Conservation (phyloP, 2,329 filamentous ascomycete species). For the Sporothrix brasiliensis region DNA sequence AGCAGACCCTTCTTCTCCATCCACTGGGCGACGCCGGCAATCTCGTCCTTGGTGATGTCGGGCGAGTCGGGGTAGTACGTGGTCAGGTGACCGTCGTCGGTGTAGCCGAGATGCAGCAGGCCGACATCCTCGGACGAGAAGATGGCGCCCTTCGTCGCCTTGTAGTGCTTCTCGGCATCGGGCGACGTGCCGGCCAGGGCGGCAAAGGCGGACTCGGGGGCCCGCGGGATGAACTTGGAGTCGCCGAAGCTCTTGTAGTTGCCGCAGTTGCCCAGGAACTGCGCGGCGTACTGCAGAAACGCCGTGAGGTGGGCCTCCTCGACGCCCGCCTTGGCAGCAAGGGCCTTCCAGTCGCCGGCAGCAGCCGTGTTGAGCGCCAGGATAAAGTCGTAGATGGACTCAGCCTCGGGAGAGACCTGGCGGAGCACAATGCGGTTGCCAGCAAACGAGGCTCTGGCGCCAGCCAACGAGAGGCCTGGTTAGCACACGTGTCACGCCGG, state of each 20-base stretch:
- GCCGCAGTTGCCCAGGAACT: conserved; percentile 78
- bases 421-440: conserved; percentile 78
- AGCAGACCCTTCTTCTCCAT: conserved; percentile 70
- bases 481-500: conserved; percentile 5
- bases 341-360: conserved; percentile 69
- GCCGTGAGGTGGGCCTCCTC: conserved; percentile 64
- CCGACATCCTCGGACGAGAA: conserved; percentile 67
- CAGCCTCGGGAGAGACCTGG: conserved; percentile 80
- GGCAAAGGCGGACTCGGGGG: conserved; percentile 64
- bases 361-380: conserved; percentile 68
- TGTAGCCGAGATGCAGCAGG: conserved; percentile 75
- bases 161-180: conserved; percentile 65
- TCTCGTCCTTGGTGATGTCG: conserved; percentile 73
- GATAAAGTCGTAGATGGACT: conserved; percentile 80
- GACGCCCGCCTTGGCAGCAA: conserved; percentile 66
- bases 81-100: conserved; percentile 74
- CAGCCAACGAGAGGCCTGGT: conserved; percentile 10
- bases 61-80: conserved; percentile 81
- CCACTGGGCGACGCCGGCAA: conserved; percentile 70
- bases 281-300: conserved; percentile 76
- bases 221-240: conserved; percentile 78
- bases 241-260: conserved; percentile 90
- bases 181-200: conserved; percentile 64
- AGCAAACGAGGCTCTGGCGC: conserved; percentile 69
- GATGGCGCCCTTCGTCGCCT: conserved; percentile 70